Evolutionary conservation across 306 rosid genomes (phyloP).

Genomic region (Vicia sativa): DNA sequence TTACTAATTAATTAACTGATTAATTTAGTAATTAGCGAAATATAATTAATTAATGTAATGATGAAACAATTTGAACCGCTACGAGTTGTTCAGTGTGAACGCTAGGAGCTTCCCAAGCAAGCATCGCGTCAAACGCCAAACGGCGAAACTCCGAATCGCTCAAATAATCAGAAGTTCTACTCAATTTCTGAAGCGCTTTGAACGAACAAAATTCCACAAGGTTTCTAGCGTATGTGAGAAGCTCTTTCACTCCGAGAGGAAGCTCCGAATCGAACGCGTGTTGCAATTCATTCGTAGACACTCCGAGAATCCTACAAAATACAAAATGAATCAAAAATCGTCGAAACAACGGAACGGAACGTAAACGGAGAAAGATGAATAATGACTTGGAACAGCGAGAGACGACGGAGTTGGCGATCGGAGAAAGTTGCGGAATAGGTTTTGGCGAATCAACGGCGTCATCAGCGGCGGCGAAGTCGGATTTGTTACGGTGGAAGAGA

Average conservation of each 20-base stretch:
- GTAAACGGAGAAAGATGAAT: background rate
- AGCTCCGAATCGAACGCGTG: slow-evolving; percentile 69
- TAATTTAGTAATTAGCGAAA: background rate
- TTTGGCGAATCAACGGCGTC: slow-evolving; percentile 47
- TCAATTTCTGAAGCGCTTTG: slow-evolving; percentile 58
- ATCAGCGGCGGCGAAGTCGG: slow-evolving; percentile 27
- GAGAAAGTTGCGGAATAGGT: slow-evolving; percentile 77
- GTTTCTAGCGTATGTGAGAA: slow-evolving; percentile 66
- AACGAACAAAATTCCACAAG: slow-evolving; percentile 78
- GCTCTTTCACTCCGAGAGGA: slow-evolving; percentile 60
- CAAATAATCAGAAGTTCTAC: slow-evolving; percentile 54
- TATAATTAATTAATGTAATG: background rate
- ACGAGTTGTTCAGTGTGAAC: slow-evolving; percentile 12
- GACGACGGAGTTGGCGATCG: slow-evolving; percentile 81
- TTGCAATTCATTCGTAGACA: slow-evolving; percentile 64
- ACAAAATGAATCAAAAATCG: background rate
- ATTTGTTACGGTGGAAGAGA: slow-evolving; percentile 53
- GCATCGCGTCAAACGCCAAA: slow-evolving; percentile 86
- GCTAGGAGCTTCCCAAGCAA: slow-evolving; percentile 89
- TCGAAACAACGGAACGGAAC: background rate
- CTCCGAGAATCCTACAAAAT: slow-evolving; percentile 62
- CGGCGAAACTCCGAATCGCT: slow-evolving; percentile 63
- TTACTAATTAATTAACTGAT: background rate
- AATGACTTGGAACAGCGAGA: slow-evolving; percentile 74
- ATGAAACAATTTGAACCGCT: slow-evolving; percentile 11